Evolutionary conservation across 2,329 filamentous ascomycete genomes (phyloP).

Genomic region (Phyllosticta paracitricarpa): DNA sequence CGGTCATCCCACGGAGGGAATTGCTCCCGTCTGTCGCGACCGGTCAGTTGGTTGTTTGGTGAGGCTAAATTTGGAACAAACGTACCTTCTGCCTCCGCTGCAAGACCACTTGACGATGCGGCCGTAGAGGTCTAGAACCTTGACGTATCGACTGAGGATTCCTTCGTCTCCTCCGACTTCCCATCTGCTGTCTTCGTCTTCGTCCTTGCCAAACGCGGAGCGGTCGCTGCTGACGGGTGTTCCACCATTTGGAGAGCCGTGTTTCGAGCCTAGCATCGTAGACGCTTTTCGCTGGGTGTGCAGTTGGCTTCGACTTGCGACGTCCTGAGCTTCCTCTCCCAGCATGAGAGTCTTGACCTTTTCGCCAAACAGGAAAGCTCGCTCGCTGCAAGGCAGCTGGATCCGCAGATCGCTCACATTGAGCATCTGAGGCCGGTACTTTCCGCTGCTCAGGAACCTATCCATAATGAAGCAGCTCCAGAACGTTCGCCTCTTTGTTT

Average conservation of each 20-base stretch:
- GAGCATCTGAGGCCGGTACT: conserved; percentile 50
- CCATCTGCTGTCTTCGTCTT: conserved; percentile 37
- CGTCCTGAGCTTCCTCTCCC: conserved; percentile 32
- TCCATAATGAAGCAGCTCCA: conserved; percentile 68
- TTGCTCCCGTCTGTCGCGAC: conserved; percentile 41
- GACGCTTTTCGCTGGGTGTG: conserved; percentile 39
- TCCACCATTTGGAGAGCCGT: conserved; percentile 14
- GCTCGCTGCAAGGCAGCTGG: conserved; percentile 58
- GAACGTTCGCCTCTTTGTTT: conserved; percentile 59
- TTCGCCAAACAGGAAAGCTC: conserved; percentile 52
- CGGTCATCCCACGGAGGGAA: conserved; percentile 50
- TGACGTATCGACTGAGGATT: conserved; percentile 41
- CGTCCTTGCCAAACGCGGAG: conserved; percentile 1
- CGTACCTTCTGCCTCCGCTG: conserved; percentile 46
- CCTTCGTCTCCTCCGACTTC: conserved; percentile 42
- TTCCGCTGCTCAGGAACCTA: conserved; percentile 56
- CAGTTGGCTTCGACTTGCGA: conserved; percentile 29
- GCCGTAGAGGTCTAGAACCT: conserved; percentile 46
- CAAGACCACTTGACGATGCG: conserved; percentile 48
- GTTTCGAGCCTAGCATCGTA: conserved; percentile 15
- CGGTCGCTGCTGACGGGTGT: conserved; percentile 8
- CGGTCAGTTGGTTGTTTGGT: conserved; percentile 18
- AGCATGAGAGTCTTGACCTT: conserved; percentile 45
- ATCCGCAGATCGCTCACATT: conserved; percentile 50
- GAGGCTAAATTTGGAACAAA: neutral